Conservation (phyloP, 2,329 filamentous ascomycete species). For the Macrophomina phaseolina region DNA sequence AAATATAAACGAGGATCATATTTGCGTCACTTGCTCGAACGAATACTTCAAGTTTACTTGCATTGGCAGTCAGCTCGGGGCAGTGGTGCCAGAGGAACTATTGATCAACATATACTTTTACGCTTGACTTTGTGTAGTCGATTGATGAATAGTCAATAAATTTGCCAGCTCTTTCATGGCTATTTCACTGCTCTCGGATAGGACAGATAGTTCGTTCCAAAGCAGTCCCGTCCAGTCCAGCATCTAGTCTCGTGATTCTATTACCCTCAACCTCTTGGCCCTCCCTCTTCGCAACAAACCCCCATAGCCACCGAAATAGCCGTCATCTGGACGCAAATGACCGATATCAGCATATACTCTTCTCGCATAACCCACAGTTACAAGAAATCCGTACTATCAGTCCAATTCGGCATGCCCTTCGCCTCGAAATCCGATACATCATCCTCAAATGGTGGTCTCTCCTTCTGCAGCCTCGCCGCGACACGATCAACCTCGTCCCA, state of each 20-base stretch:
- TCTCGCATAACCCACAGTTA: background rate
- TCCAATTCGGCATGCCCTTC: background rate
- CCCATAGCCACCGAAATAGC: background rate
- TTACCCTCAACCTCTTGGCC: background rate
- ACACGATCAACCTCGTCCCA: conserved; percentile 81
- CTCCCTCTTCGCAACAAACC: background rate
- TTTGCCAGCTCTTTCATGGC: no score
- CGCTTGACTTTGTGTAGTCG: no score
- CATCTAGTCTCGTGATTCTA: background rate
- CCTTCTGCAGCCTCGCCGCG: conserved; percentile 67
- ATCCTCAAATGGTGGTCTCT: conserved; percentile 52
- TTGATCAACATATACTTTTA: no score
- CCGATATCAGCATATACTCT: background rate
- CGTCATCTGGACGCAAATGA: background rate
- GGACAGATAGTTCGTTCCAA: background rate
- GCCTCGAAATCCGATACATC: conserved; percentile 38
- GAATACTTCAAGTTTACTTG: no score
- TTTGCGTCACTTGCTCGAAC: no score
- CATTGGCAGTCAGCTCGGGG: no score
- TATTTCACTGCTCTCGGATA: no score
- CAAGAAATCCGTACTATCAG: background rate
- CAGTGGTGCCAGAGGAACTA: no score
- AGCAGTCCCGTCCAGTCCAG: background rate
- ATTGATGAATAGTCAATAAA: no score
- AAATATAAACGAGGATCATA: no score